Evolutionary conservation across 768 basidiomycete species (phyloP), one percentile per base, ranked within the genome.

Genomic region (Daedaleopsis nitida): DNA sequence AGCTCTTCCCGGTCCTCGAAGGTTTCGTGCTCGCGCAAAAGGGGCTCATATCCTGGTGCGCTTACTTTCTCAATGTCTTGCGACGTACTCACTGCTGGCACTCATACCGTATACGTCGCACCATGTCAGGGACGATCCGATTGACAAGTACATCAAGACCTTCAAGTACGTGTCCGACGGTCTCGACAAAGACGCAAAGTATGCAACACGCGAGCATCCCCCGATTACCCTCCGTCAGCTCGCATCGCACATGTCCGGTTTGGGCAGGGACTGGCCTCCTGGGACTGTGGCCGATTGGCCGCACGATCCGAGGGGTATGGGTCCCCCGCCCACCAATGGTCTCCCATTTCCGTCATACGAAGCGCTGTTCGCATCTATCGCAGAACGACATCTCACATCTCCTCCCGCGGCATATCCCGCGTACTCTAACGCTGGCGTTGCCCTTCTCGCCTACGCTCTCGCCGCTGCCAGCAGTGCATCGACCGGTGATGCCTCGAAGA

Each of bases 1-100:
- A 85, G 69, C 69, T 84, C 59, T 83, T 84, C 64, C 76, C 78
- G 4, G 76, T 77, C 0, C 63, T 83, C 5, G 81, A 85, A 64
- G 81, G 79, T 0, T 66, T 81, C 43, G 76, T 85, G 12, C 70
- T 85, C 23, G 76, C 79, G 39, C 79, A 84, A 63, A 74, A 74
- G 48, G 83, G 83, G 2, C 55, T 66, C 0, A 43, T 76, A 1
- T 67, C 65, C 7, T 74, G 72, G 75, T 73, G 24, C 19, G 72
- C 66, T 11, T 10, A 23, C 11, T 19, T 14, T 39, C 5, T 34
- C 5, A 34, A 7, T 14, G 1, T 24, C 5, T 39, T 5, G 23
- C 27, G 7, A 32, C 27, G 27, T 7, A 32, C 21, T n/a, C 14
- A 8, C 39, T 7, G n/a, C n/a, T n/a, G n/a, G n/a, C n/a, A n/a